Evolutionary conservation across 805 yeast species (phyloP), one percentile per base, ranked within the genome.

Genomic region (Teunomyces gatunensis): DNA sequence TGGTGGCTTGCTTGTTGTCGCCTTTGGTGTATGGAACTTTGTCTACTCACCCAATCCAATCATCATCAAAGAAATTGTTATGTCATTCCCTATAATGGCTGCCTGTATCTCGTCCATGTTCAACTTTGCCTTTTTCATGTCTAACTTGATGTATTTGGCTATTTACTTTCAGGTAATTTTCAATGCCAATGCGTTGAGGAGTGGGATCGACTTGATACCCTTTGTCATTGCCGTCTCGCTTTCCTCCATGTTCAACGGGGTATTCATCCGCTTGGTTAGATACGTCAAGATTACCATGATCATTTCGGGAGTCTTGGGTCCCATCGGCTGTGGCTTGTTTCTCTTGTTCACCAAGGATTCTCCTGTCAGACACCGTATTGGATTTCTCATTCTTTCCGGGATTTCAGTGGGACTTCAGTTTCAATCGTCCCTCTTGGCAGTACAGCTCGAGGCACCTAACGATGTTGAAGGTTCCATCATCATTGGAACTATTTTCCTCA

Each of bases 31-130:
- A 28, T 77, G 73, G 66, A 76, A 75, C 52, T 75, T 74, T 54
- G 51, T 43, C n/a, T 56, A 58, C 35, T 71, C 83, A 0, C 61
- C 60, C 20, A 58, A 67, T n/a, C 84, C 84, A 3, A 65, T 80
- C 42, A 67, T 81, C 27, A 72, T 78, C 10, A 59, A 59, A 32
- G 69, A 73, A 13, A 64, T 81, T 9, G 56, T 80, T 33, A 58
- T 53, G 4, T 58, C 63, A 36, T 62, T 63, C 6, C 67, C 65
- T 17, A 70, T 79, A 2, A 36, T 66, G 13, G 60, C 75, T 4
- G 71, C 78, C 6, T 63, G 70, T 30, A 34, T 74, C 21, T 60
- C 67, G 44, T 67, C 71, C 1, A 56, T 69, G 18, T 65, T 67
- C 50, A 64, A 59, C 42, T 69, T 65, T 49, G 66, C 65, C 6